Percentiles rank a stretch among this genome's conserved stretches.
These are phyloP conservation scores for Alternaria brassicicola DNA, from an alignment of 2,329 filamentous ascomycete genomes.

Conservation along the genomic window DNA sequence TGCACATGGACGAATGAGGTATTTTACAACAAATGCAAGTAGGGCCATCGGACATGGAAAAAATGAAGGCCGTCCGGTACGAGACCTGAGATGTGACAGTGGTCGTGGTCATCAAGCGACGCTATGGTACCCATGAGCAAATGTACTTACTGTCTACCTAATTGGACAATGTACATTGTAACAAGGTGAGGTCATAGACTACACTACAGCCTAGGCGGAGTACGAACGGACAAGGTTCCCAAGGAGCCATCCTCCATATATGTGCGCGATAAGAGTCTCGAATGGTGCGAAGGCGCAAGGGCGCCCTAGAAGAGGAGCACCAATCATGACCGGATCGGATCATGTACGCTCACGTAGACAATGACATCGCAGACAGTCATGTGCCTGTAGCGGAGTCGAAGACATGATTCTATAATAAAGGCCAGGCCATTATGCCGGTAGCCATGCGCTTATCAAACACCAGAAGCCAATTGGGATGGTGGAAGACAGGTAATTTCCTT, in stretches of 20 bases:
- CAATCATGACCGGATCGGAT: not conserved
- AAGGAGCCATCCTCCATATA: not conserved
- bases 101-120: not conserved
- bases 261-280: not conserved
- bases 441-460: conserved; percentile 8
- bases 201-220: not conserved
- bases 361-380: conserved; percentile 5
- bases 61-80: not conserved
- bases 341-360: not conserved
- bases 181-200: not conserved
- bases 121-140: not conserved
- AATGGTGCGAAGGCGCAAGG: not conserved
- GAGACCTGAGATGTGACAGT: not conserved
- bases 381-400: not conserved
- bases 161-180: not conserved
- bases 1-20: not conserved
- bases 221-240: not conserved
- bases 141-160: not conserved
- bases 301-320: not conserved
- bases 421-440: conserved; percentile 2
- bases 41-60: not conserved
- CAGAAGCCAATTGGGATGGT: conserved; percentile 1
- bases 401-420: not conserved
- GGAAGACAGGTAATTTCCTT: conserved; percentile 9
- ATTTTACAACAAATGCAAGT: not conserved